These are phyloP conservation scores for Sugiyamaella boreocaroliniensis DNA, from an alignment of 805 yeast species.

Conservation along the genomic window DNA sequence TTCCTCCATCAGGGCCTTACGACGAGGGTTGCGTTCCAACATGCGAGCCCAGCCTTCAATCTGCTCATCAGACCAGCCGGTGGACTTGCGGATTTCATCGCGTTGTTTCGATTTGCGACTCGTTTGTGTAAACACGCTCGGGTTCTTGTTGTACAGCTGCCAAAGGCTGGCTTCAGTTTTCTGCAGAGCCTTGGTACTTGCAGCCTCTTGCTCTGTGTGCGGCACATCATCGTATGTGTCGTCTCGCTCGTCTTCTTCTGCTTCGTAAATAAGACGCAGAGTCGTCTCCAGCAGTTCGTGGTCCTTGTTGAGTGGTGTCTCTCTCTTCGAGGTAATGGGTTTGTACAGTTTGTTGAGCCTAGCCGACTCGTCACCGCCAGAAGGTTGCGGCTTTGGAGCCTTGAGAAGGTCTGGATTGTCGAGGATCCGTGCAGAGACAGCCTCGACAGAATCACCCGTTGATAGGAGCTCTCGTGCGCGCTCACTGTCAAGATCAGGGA, in stretches of 20 bases:
- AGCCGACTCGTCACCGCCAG: constrained; percentile 12
- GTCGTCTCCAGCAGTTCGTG: constrained; percentile 19
- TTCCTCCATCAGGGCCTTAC: constrained; percentile 58
- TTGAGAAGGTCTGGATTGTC: constrained; percentile 50
- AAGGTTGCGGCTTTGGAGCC: constrained; percentile 23
- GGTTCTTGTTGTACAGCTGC: constrained; percentile 46
- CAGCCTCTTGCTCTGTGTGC: constrained; percentile 22
- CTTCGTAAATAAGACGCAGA: constrained; percentile 50
- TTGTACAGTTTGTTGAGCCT: background rate
- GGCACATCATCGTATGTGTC: constrained; percentile 41
- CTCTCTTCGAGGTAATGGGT: background rate
- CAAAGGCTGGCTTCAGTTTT: constrained; percentile 51
- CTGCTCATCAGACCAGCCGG: constrained; percentile 81
- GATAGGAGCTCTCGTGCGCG: constrained; percentile 46
- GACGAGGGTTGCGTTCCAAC: constrained; percentile 57
- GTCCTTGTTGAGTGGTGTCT: constrained; percentile 15
- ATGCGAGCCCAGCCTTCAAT: constrained; percentile 89
- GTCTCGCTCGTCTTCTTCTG: constrained; percentile 82
- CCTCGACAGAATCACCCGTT: constrained; percentile 48
- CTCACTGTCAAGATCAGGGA: constrained; percentile 51
- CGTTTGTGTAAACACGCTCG: constrained; percentile 41
- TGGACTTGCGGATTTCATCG: constrained; percentile 42
- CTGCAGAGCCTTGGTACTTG: constrained; percentile 33
- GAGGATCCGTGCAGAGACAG: constrained; percentile 50
- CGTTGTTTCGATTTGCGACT: constrained; percentile 49